phyloP scores from a whole-genome alignment of 2,329 filamentous ascomycete species.

The Botrytis elliptica region DNA sequence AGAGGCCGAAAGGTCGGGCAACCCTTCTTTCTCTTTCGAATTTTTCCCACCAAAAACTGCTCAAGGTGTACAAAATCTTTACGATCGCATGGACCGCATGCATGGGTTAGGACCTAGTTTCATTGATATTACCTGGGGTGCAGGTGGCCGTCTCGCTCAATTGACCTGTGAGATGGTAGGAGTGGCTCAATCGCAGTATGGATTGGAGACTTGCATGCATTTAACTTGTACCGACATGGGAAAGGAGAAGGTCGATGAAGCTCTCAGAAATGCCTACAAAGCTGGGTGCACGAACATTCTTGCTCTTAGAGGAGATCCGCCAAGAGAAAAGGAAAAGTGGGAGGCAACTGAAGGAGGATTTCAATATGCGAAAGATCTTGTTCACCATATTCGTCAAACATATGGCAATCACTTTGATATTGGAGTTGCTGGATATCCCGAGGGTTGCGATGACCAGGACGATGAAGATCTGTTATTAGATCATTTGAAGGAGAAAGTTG shows the following conservation, averaged over 20 bases:
- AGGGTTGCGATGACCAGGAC: constrained; percentile 91
- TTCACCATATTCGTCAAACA: constrained; percentile 68
- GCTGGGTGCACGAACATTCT: constrained; percentile 97
- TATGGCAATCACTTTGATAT: constrained; percentile 95
- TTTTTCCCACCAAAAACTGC: constrained; percentile 99
- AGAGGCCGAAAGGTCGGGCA: constrained; percentile 73
- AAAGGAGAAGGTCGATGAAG: constrained; percentile 83
- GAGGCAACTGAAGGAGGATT: constrained; percentile 83
- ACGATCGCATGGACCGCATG: constrained; percentile 99
- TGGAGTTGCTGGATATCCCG: constrained; percentile 93
- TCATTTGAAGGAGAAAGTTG: constrained; percentile 95
- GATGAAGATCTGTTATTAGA: constrained; percentile 82
- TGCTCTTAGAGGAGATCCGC: constrained; percentile 88
- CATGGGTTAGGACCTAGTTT: constrained; percentile 90
- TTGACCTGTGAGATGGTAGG: constrained; percentile 97
- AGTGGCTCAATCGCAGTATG: constrained; percentile 91
- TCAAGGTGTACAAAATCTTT: constrained; percentile 97
- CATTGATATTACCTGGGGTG: constrained; percentile 98
- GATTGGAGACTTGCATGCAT: constrained; percentile 98
- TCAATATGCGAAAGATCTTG: constrained; percentile 87
- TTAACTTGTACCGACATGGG: constrained; percentile 99
- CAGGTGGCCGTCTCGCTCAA: constrained; percentile 85
- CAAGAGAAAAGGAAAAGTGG: constrained; percentile 92
- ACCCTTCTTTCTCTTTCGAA: constrained; percentile 96
- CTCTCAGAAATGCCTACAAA: constrained; percentile 84